Evolutionary conservation across 2,329 filamentous ascomycete species (phyloP), one percentile per base, ranked within the genome.

Genomic region (Pseudocercospora fijiensis): DNA sequence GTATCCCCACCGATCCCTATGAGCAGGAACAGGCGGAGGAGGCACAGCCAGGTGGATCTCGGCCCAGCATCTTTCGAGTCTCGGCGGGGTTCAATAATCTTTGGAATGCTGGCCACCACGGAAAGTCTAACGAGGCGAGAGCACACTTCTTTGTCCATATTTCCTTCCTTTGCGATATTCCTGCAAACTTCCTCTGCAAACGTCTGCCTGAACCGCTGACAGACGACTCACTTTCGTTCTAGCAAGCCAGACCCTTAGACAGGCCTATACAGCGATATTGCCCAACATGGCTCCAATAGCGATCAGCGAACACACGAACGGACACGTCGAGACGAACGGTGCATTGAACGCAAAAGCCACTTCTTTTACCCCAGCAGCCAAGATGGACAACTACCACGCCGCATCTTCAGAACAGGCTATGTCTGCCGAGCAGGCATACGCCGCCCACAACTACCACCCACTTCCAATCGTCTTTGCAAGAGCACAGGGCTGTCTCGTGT

Each of bases 401-500:
- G 77, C 90, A 20, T 92, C 94, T 26, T 93, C 92, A 49, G 81
- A 88, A 63, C 83, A 85, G 71, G 94, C 95, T 72, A 96, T 97
- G 77, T 81, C 87, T 59, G 82, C 88, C 59, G 95, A 99, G 81
- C 84, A 91, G 74, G 83, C 90, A 76, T 94, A 86, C 78, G 95
- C 95, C 57, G 95, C 95, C 56, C 95, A 99, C 86, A 99, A 99
- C 84, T 99, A 99, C 84, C 93, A 98, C 79, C 95, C 95, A 16
- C 86, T 99, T 2, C 95, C 95, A 45, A 88, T 99, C 65, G 95
- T 96, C 75, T 97, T 98, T 78, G 85, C 94, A 62, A 87, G 88
- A 69, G 95, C 92, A 47, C 85, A 88, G 72, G 95, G 94, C 56
- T 89, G 90, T 75, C 88, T 90, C 65, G 95, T 98, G 63, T 99